Percentiles rank a stretch among this genome's conserved stretches.
These are phyloP conservation scores for Aphanomyces cochlioides DNA, from an alignment of 352 stramenopile species.

Conservation along the genomic window DNA sequence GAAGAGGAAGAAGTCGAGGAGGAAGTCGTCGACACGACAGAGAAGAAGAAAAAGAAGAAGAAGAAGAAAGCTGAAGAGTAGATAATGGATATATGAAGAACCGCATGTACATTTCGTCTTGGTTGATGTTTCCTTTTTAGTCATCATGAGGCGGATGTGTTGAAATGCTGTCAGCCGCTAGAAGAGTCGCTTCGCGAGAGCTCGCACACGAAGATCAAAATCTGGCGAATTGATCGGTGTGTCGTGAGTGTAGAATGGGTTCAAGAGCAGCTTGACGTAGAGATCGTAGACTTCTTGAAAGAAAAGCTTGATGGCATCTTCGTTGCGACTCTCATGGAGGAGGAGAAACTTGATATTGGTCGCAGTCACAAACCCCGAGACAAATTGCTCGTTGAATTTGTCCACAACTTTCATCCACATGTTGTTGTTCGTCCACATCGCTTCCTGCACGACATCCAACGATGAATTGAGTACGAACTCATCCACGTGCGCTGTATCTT, in stretches of 20 bases:
- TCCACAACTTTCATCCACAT: slow-evolving; percentile 92
- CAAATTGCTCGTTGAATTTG: slow-evolving; percentile 97
- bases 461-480: slow-evolving; percentile 98
- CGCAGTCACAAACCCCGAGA: slow-evolving; percentile 95
- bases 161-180: slow-evolving; percentile 16
- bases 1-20: slow-evolving; percentile 36
- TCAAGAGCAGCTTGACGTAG: slow-evolving; percentile 97
- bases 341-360: slow-evolving; percentile 96
- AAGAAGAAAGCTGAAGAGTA: slow-evolving; percentile 28
- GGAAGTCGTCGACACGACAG: slow-evolving; percentile 64
- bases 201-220: slow-evolving; percentile 90
- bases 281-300: slow-evolving; percentile 97
- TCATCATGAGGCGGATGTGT: too few relatives aligned
- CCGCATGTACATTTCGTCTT: too few relatives aligned
- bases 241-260: slow-evolving; percentile 95
- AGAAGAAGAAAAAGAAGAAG: slow-evolving; percentile 84
- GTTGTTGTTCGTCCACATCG: slow-evolving; percentile 90
- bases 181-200: slow-evolving; percentile 85
- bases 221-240: slow-evolving; percentile 90
- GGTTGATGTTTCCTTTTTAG: too few relatives aligned
- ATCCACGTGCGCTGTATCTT: slow-evolving; percentile 90
- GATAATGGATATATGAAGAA: not conserved
- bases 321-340: slow-evolving; percentile 91
- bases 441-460: slow-evolving; percentile 95
- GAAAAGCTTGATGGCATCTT: slow-evolving; percentile 95